These are phyloP conservation scores for Saturnispora galanensis DNA, from an alignment of 805 yeast species.

Conservation along the genomic window DNA sequence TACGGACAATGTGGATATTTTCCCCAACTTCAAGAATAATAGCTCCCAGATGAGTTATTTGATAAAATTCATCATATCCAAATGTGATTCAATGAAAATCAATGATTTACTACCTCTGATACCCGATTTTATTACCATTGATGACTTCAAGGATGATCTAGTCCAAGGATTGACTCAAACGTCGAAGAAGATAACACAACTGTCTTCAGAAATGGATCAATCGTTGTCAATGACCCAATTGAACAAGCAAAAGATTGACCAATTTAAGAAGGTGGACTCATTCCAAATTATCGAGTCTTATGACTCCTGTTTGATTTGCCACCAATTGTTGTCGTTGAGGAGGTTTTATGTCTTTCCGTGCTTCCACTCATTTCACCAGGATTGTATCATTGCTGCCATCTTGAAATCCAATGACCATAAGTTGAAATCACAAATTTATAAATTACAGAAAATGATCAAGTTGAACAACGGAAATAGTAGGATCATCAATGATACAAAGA, in stretches of 20 bases:
- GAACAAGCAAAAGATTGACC: conserved; percentile 49
- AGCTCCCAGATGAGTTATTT: conserved; percentile 16
- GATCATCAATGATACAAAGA: conserved; percentile 23
- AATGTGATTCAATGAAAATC: conserved; percentile 47
- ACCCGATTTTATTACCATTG: conserved; percentile 76
- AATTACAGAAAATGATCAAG: conserved; percentile 36
- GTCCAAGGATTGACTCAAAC: conserved; percentile 69
- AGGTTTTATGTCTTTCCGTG: conserved; percentile 83
- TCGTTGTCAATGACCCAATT: conserved; percentile 51
- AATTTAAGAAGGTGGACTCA: conserved; percentile 34
- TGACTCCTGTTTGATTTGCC: conserved; percentile 68
- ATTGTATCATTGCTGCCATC: conserved; percentile 63
- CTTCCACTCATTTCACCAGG: conserved; percentile 80
- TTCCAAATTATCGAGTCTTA: conserved; percentile 72
- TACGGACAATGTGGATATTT: conserved; percentile 15
- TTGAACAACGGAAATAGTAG: conserved; percentile 27
- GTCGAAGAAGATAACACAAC: conserved; percentile 51
- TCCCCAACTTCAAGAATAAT: conserved; percentile 4
- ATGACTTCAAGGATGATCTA: conserved; percentile 74
- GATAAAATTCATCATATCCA: conserved; percentile 30
- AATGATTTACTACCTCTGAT: conserved; percentile 78
- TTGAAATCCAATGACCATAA: conserved; percentile 56
- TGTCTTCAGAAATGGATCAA: conserved; percentile 67
- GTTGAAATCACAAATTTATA: conserved; percentile 51
- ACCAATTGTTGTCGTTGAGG: conserved; percentile 56